Base-by-base conservation (phyloP, 805 yeast species). In the Saccharomycopsis fermentans region DNA sequence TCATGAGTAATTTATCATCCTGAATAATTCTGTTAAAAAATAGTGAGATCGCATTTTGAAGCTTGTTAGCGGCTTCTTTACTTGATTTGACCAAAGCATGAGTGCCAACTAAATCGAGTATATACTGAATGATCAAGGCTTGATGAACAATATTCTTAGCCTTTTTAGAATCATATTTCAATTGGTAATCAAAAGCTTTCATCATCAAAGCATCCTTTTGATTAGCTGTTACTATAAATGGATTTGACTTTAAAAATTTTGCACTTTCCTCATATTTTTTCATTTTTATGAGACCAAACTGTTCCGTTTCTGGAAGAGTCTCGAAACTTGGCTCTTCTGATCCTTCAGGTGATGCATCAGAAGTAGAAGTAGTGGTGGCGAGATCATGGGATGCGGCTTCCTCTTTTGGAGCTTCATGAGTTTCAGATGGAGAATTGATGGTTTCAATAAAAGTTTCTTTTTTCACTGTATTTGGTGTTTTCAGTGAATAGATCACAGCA, bases 131-230 rank as follows among this genome's bases (percentile, higher is more conserved):
- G 35, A 92, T 71, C 65, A 88, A 79, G 1, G 96, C 84, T 66
- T 89, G 94, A 69, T 82, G 86, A 52, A 92, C 84, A n/a, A 83
- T 80, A 60, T 81, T 85, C 61, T 77, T 78, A 9, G 96, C 82
- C 6, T 70, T 68, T 5, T 63, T 62, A 0, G 78, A 66, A 54
- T 89, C 78, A 21, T 83, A 86, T 14, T 78, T 81, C 61, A 92
- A 76, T 69, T 90, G 89, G 58, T 77, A 75, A 66, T 92, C 96
- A 70, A 94, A 94, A 0, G 97, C 95, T 21, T 85, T 84, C 97
- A 92, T 91, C 68, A 91, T 76, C 60, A 94, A 80, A 0, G 96
- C 89, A 70, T 94, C 98, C 68, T 91, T 90, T 69, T 94, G 97
- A 62, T 84, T 83, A 63, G 86, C 90, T 3, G 82, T 81, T 55